Conservation (phyloP, 2,329 filamentous ascomycete species). For the Fusarium continuum region DNA sequence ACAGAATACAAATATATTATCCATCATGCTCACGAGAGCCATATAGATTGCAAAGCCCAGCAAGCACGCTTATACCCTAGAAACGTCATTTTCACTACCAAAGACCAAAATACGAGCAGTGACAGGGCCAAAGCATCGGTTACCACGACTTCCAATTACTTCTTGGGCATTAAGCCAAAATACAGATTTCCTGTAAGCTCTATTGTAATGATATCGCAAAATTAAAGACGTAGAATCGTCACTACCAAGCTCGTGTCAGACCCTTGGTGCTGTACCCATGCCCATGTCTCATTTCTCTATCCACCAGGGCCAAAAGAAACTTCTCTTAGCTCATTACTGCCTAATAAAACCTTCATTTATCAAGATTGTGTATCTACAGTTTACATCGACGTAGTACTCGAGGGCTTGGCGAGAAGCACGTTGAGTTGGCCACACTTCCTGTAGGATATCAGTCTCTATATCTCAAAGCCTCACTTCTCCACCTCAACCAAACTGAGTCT, state of each 20-base stretch:
- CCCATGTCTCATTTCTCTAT: neutral
- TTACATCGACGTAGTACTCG: conserved; percentile 10
- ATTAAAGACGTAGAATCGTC: neutral
- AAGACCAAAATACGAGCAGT: neutral
- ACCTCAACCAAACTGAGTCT: neutral
- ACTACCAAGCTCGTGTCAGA: conserved; percentile 3
- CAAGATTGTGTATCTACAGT: neutral
- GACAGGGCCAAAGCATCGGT: too few species aligned
- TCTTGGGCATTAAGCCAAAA: neutral
- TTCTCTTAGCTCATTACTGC: neutral
- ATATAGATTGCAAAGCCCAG: too few species aligned
- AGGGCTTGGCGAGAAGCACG: neutral
- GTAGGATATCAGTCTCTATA: neutral
- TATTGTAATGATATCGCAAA: neutral
- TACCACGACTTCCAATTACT: too few species aligned
- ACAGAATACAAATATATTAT: neutral
- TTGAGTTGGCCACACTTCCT: neutral
- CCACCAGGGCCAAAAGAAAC: neutral
- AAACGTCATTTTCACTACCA: too few species aligned
- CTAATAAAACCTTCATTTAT: neutral
- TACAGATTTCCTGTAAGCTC: neutral
- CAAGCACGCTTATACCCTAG: too few species aligned
- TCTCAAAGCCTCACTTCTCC: neutral
- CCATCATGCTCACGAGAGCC: neutral
- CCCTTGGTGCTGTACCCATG: conserved; percentile 16